These are phyloP conservation scores for Oryza nivara DNA, from an alignment of 176 grass and related monocot genomes.

Conservation along the genomic window DNA sequence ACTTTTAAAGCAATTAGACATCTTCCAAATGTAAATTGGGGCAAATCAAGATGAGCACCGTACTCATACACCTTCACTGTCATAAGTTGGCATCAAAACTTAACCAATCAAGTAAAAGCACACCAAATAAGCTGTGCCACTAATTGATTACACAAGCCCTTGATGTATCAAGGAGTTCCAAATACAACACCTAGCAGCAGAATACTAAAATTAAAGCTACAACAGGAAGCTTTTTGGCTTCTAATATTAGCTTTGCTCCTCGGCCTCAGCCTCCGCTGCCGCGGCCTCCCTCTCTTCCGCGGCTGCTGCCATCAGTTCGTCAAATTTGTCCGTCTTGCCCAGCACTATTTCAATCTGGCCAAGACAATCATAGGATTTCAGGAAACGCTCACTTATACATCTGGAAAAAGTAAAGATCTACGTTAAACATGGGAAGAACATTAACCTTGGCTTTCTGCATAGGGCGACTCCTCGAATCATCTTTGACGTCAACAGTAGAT, in stretches of 20 bases:
- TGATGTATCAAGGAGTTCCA: slow-evolving; percentile 40
- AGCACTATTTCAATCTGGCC: slow-evolving; percentile 90
- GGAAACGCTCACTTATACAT: background rate
- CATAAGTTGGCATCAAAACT: slow-evolving; percentile 37
- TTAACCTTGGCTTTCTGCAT: slow-evolving; percentile 96
- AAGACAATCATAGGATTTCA: background rate
- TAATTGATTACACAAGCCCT: slow-evolving; percentile 41
- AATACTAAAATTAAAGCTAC: slow-evolving; percentile 55
- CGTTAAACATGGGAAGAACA: background rate
- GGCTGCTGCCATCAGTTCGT: slow-evolving; percentile 88
- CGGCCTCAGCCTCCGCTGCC: slow-evolving; percentile 38
- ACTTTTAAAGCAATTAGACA: background rate
- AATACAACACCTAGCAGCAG: slow-evolving; percentile 36
- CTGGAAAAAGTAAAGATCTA: background rate
- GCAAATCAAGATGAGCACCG: slow-evolving; percentile 35
- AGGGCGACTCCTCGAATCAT: slow-evolving; percentile 64
- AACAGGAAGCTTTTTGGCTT: slow-evolving; percentile 41
- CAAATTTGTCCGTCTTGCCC: slow-evolving; percentile 84
- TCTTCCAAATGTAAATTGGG: background rate
- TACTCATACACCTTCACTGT: slow-evolving; percentile 6
- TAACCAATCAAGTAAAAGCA: slow-evolving; percentile 50
- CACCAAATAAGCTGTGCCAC: slow-evolving; percentile 50
- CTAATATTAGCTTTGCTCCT: slow-evolving; percentile 73
- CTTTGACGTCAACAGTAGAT: slow-evolving; percentile 83
- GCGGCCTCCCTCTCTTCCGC: slow-evolving; percentile 67